Evolutionary conservation across 2,329 filamentous ascomycete genomes (phyloP), one percentile per base, ranked within the genome.

Genomic region (Talaromyces rugulosus): DNA sequence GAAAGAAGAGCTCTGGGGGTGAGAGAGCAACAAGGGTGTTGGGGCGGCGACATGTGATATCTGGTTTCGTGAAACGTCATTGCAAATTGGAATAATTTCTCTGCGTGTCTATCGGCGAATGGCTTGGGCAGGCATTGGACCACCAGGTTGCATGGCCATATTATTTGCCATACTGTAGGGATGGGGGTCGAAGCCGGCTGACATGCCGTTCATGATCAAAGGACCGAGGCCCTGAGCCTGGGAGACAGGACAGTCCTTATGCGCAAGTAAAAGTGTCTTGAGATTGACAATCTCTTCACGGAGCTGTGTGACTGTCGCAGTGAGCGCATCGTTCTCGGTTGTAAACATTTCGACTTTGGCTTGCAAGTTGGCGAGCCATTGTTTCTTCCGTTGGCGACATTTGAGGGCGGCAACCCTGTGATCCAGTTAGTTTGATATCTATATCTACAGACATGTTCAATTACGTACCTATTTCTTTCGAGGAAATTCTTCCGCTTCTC

Each of bases 401-500:
- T 99, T 99, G 63, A 99, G 82, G 3, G 95, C 95, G 65, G 95
- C 95, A 66, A 99, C 92, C 73, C 95, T 97, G 66, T 7, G 4
- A 31, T 3, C 23, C 23, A 3, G 23, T 28, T 31, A 30, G 40
- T 63, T 63, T 30, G 16, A 28, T 28, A 23, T 52, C n/a, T 27
- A n/a, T n/a, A 23, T 56, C 4, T 47, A 27, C 28, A 58, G 79
- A n/a, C 23, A 23, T 6, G 7, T n/a, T 44, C 40, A 44, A 44
- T 23, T 9, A 47, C 86, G 70, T 86, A 96, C 94, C 94, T 88
- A 76, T 99, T 99, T 31, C 95, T 85, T 73, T 99, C 95, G 2
- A 99, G 82, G 76, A 99, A 99, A 74, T 98, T 99, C 80, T 96
- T 96, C 50, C 95, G 86, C 82, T 99, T 99, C 80, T 99, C 95